These are phyloP conservation scores for Chytriomyces sp. DNA, from an alignment of 192 early-diverging fungal genomes.

Conservation along the genomic window DNA sequence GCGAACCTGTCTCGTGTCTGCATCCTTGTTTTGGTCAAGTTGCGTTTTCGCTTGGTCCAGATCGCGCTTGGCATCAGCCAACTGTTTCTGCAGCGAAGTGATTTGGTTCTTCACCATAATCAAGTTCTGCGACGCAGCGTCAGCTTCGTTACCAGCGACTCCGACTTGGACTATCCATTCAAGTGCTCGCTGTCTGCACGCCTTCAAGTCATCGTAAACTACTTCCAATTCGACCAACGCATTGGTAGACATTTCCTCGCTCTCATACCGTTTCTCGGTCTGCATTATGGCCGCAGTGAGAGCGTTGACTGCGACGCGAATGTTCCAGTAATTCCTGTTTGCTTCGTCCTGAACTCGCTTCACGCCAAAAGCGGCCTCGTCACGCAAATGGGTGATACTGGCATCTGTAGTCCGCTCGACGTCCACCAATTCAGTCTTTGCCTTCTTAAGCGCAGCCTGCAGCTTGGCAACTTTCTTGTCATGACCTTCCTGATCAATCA, in stretches of 20 bases:
- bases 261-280: slow-evolving; percentile 4
- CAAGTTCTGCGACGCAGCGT: slow-evolving; percentile 8
- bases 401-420: slow-evolving; percentile 28
- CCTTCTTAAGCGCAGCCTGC: slow-evolving; percentile 26
- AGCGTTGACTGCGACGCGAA: slow-evolving; percentile 16
- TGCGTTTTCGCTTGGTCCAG: neutral
- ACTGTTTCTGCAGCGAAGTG: slow-evolving; percentile 15
- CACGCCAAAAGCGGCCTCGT: slow-evolving; percentile 17
- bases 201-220: slow-evolving; percentile 16
- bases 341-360: slow-evolving; percentile 26
- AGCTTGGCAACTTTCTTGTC: slow-evolving; percentile 27
- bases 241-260: neutral
- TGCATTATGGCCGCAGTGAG: slow-evolving; percentile 12
- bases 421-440: slow-evolving; percentile 23
- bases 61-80: slow-evolving; percentile 11
- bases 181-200: slow-evolving; percentile 16
- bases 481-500: slow-evolving; percentile 19
- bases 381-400: slow-evolving; percentile 27
- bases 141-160: slow-evolving; percentile 15
- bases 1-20: slow-evolving; percentile 13
- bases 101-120: slow-evolving; percentile 13
- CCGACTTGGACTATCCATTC: slow-evolving; percentile 24
- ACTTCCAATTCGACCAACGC: slow-evolving; percentile 8
- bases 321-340: slow-evolving; percentile 19
- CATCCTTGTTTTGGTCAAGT: slow-evolving; percentile 13